Evolutionary conservation across 306 rosid species (phyloP).

Genomic region (Cotoneaster glaucophyllus): DNA sequence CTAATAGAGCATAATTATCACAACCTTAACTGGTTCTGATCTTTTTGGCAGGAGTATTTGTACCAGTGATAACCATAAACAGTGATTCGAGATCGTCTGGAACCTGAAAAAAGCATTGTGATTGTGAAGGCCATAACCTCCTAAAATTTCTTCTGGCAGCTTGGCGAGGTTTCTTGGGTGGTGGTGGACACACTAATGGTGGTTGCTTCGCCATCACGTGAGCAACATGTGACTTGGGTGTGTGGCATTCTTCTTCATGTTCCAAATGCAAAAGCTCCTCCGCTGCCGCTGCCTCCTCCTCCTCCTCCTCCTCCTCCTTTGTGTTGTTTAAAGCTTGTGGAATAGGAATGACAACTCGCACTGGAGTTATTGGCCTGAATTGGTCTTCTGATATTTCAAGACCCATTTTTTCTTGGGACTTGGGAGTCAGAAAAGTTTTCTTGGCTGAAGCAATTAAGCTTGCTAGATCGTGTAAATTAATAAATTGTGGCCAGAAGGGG

Average conservation of each 20-base stretch:
- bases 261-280: too few relatives aligned
- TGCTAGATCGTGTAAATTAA: neutral
- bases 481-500: neutral
- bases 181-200: constrained; percentile 47
- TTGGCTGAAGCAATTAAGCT: neutral
- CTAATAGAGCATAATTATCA: too few relatives aligned
- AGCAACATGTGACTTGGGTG: constrained; percentile 35
- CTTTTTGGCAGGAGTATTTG: constrained; percentile 17
- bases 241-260: constrained; percentile 26
- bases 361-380: constrained; percentile 44
- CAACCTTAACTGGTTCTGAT: too few relatives aligned
- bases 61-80: constrained; percentile 10
- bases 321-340: neutral
- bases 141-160: constrained; percentile 1
- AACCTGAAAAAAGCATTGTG: constrained; percentile 26
- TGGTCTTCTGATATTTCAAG: constrained; percentile 9
- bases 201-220: constrained; percentile 11
- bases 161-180: constrained; percentile 50
- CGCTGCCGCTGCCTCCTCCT: neutral
- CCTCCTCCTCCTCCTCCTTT: neutral
- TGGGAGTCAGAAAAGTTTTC: too few relatives aligned
- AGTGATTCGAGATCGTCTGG: constrained; percentile 45
- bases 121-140: constrained; percentile 9
- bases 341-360: constrained; percentile 23
- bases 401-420: constrained; percentile 33